Evolutionary conservation across 78 protist species (phyloP), one percentile per base, ranked within the genome.

Genomic region (Tieghemostelium lacteum): DNA sequence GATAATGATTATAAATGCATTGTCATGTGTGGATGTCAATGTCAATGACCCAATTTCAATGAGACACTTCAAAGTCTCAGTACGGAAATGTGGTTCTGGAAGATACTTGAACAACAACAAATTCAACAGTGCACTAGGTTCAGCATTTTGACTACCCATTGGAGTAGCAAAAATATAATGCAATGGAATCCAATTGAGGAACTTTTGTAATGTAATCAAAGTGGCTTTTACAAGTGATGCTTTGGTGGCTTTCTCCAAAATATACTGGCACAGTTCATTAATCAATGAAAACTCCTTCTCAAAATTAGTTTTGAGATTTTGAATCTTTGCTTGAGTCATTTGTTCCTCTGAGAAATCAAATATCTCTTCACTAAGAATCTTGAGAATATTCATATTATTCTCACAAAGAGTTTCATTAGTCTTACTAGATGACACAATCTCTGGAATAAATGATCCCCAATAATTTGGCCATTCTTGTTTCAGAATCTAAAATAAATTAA

Each of bases 391-490:
- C 98, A 99, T 95, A 87, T 96, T 98, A 95, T 99, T 99, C 69
- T 97, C 97, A 69, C 99, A 97, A 40, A 99, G 50, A 0, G 96
- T 26, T 61, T 96, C 99, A 80, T 45, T 94, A 2, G 96, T 92
- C 26, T 74, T 76, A n/a, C 95, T 54, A 12, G 98, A 67, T 17
- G 85, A 88, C 5, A 97, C 96, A 33, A 99, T 80, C 33, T 99
- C 99, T 16, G 95, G 92, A 45, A 99, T 92, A 87, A 99, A 98
- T 17, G 89, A 36, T 0, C 89, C 85, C 99, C 99, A 99, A 55
- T 95, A 52, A 16, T 89, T 87, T 24, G 99, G 99, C 99, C 99
- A 99, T 42, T 98, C 99, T 37, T 98, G 96, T 87, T 98, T 99
- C 57, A 97, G 58, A 66, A 99, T 97, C 98, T 97, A 60, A 37